Evolutionary conservation across 208 protist genomes (phyloP).

Genomic region (Leishmania turanica): DNA sequence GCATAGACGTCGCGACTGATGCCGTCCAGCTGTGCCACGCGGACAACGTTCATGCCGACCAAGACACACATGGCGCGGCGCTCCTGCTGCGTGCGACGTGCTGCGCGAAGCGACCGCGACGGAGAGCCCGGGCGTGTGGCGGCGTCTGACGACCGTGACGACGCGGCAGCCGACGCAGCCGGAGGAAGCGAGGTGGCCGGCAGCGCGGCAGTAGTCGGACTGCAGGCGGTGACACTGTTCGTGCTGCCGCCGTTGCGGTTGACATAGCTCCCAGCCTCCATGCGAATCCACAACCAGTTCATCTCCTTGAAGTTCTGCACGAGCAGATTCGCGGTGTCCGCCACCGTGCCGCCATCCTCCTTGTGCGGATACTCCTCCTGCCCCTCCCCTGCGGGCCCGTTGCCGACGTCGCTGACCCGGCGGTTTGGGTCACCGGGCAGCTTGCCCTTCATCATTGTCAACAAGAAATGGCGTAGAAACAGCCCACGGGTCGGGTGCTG

Average conservation of each 20-base stretch:
- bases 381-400: neutral
- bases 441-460: slow-evolving; percentile 96
- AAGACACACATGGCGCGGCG: slow-evolving; percentile 96
- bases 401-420: slow-evolving; percentile 3
- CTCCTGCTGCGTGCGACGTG: slow-evolving; percentile 87
- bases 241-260: slow-evolving; percentile 34
- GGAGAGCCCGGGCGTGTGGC: slow-evolving; percentile 5
- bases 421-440: slow-evolving; percentile 93
- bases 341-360: slow-evolving; percentile 75
- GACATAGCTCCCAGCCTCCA: slow-evolving; percentile 93
- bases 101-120: slow-evolving; percentile 42
- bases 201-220: neutral
- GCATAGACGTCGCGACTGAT: slow-evolving; percentile 93
- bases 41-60: slow-evolving; percentile 97
- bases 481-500: slow-evolving; percentile 99
- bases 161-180: neutral
- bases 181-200: neutral
- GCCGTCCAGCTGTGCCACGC: slow-evolving; percentile 96
- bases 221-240: slow-evolving; percentile 13
- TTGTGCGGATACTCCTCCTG: neutral
- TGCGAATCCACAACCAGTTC: slow-evolving; percentile 99
- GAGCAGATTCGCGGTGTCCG: slow-evolving; percentile 95
- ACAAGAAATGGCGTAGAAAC: slow-evolving; percentile 98
- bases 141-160: neutral
- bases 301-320: slow-evolving; percentile 99